phyloP scores from a whole-genome alignment of 768 basidiomycete species.

The Russula abietina region DNA sequence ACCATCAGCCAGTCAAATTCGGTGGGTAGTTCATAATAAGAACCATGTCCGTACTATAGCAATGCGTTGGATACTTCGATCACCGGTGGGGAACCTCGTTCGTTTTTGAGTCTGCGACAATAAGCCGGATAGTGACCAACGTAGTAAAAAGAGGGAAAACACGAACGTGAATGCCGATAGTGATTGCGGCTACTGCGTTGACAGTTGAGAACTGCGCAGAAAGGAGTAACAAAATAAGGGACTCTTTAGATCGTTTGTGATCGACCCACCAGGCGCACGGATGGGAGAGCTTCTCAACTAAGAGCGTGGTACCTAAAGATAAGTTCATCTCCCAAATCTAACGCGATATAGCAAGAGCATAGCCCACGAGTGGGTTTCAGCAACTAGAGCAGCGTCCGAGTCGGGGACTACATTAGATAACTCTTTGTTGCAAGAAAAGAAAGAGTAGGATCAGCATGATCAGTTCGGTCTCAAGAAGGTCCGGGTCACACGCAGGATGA shows the following conservation, averaged over 20 bases:
- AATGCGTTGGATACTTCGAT: not conserved
- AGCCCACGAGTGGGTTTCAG: too few relatives aligned
- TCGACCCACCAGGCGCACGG: constrained; percentile 3
- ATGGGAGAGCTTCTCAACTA: too few relatives aligned
- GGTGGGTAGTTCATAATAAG: not conserved
- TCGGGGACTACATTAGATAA: too few relatives aligned
- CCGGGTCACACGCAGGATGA: too few relatives aligned
- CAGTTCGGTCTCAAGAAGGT: too few relatives aligned
- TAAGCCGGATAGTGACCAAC: not conserved
- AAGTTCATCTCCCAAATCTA: too few relatives aligned
- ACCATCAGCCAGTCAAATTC: not conserved
- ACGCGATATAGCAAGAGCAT: too few relatives aligned
- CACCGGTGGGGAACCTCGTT: not conserved
- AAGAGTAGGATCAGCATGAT: too few relatives aligned
- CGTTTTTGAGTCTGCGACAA: not conserved
- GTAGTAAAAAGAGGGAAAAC: too few relatives aligned
- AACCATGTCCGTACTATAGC: not conserved
- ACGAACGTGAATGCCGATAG: not conserved
- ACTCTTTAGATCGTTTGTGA: not conserved
- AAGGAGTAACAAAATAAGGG: not conserved
- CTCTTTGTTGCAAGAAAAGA: too few relatives aligned
- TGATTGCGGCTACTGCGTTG: not conserved
- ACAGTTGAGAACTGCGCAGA: not conserved
- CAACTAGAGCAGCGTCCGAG: too few relatives aligned
- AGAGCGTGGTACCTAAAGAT: too few relatives aligned